phyloP scores from a whole-genome alignment of 306 rosid species.

The Vicia villosa region DNA sequence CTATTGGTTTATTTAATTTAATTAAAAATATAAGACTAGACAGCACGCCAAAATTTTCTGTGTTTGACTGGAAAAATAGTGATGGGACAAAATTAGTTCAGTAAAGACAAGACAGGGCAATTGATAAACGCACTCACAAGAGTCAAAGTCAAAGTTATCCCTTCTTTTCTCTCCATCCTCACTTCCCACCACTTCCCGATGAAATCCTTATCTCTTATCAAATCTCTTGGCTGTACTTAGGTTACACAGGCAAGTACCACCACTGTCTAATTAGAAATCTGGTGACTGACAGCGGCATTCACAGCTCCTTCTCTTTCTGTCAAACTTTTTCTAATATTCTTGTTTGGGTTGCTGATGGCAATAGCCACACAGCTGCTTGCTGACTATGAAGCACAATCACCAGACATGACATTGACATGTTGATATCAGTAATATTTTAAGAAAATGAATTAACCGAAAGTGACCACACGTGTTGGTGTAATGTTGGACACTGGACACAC shows the following conservation, averaged over 20 bases:
- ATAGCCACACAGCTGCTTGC: too few species aligned
- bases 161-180: neutral
- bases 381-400: too few species aligned
- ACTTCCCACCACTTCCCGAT: neutral
- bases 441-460: too few species aligned
- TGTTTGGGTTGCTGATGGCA: neutral
- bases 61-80: neutral
- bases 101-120: neutral
- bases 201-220: neutral
- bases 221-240: neutral
- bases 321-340: neutral
- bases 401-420: too few species aligned
- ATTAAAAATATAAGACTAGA: neutral
- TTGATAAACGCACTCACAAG: neutral
- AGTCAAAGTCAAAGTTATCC: neutral
- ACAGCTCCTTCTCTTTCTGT: conserved; percentile 1
- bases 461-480: too few species aligned
- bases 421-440: too few species aligned
- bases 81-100: neutral
- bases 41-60: neutral
- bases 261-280: neutral
- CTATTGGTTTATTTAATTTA: neutral
- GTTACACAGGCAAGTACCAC: neutral
- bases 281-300: neutral
- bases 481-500: too few species aligned